These are phyloP conservation scores for Thermothielavioides terrestris DNA, from an alignment of 495 filamentous ascomycete genomes.

Conservation along the genomic window DNA sequence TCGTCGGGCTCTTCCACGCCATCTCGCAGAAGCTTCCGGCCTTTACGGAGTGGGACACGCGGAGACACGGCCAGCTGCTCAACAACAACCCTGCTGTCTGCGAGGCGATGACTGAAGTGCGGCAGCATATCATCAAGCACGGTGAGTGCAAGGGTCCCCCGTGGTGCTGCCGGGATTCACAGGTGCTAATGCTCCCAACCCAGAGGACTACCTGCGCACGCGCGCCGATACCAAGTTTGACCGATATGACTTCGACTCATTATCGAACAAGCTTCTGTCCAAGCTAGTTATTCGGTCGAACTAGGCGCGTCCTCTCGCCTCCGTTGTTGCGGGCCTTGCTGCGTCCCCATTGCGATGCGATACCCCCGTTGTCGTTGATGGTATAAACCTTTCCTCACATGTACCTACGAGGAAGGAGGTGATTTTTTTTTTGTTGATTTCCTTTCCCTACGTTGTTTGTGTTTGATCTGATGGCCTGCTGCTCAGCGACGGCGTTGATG, in stretches of 20 bases:
- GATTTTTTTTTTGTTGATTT: constrained; percentile 15
- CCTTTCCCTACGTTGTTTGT: neutral
- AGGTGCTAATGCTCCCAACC: constrained; percentile 11
- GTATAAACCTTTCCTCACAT: neutral
- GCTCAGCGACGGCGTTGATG: constrained; percentile 19
- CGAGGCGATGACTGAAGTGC: constrained; percentile 88
- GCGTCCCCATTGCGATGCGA: constrained; percentile 17
- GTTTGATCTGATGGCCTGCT: neutral
- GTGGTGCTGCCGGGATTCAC: no score
- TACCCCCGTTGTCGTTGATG: constrained; percentile 8
- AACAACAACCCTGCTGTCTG: constrained; percentile 84
- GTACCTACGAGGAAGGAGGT: neutral
- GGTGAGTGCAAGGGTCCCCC: constrained; percentile 49
- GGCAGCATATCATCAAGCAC: constrained; percentile 77
- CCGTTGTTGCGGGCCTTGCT: constrained; percentile 12
- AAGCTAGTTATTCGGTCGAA: constrained; percentile 91
- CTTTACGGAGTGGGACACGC: constrained; percentile 84
- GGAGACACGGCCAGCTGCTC: constrained; percentile 75
- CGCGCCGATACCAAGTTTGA: constrained; percentile 63
- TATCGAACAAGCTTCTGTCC: constrained; percentile 91
- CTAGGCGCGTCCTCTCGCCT: constrained; percentile 30
- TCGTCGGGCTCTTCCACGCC: constrained; percentile 88
- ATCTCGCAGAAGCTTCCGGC: constrained; percentile 90
- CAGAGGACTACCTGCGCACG: constrained; percentile 49
- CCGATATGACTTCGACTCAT: constrained; percentile 79